phyloP scores from a whole-genome alignment of 192 early-diverging fungal species.

The Entomortierella chlamydospora region DNA sequence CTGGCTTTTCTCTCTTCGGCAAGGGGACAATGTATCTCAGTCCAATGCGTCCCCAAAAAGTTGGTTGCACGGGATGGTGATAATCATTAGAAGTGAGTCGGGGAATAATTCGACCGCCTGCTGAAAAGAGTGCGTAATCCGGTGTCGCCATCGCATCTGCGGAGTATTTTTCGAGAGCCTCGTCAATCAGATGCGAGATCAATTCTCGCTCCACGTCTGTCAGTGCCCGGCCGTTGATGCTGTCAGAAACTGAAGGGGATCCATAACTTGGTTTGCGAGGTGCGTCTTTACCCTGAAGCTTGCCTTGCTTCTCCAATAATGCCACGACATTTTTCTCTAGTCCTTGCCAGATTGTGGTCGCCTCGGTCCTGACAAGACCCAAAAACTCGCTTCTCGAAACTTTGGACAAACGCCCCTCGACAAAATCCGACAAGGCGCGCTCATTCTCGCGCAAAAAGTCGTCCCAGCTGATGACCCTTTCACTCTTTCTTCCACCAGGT shows the following conservation, averaged over 20 bases:
- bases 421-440: conserved; percentile 22
- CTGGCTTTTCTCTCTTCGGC: conserved; percentile 41
- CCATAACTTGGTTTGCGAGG: background rate
- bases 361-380: conserved; percentile 31
- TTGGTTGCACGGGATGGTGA: conserved; percentile 36
- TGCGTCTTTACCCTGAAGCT: conserved; percentile 27
- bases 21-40: conserved; percentile 50
- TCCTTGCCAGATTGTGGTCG: conserved; percentile 38
- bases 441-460: conserved; percentile 41
- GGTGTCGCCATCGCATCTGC: conserved; percentile 67
- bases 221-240: background rate
- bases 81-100: conserved; percentile 71
- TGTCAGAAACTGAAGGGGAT: background rate
- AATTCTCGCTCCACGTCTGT: conserved; percentile 40
- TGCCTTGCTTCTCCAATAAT: conserved; percentile 39
- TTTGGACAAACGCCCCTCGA: conserved; percentile 36
- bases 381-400: conserved; percentile 37
- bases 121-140: conserved; percentile 76
- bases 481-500: conserved; percentile 11
- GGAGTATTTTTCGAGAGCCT: conserved; percentile 68
- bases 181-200: conserved; percentile 66
- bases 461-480: conserved; percentile 20
- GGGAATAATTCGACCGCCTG: conserved; percentile 73
- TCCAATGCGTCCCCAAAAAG: conserved; percentile 37
- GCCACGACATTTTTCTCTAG: conserved; percentile 39